Evolutionary conservation across 1,139 yeast genomes (phyloP).

Genomic region (Ogataea hybrid): DNA sequence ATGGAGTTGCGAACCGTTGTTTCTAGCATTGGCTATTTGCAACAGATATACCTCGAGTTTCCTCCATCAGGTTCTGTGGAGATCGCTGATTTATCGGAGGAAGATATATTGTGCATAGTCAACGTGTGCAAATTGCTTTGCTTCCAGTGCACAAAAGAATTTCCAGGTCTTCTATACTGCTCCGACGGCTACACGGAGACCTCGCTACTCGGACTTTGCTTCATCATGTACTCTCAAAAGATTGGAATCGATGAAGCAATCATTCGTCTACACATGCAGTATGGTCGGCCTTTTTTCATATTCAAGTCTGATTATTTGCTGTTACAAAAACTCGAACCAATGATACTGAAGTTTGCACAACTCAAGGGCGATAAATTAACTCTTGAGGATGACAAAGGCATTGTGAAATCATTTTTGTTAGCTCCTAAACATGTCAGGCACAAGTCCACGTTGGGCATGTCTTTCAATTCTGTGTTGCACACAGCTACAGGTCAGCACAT

Average conservation of each 20-base stretch:
- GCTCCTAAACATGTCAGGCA: conserved; percentile 16
- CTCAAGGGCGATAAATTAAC: conserved; percentile 1
- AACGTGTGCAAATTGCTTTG: conserved; percentile 63
- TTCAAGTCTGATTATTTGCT: conserved; percentile 74
- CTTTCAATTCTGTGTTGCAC: conserved; percentile 18
- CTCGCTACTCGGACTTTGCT: conserved; percentile 69
- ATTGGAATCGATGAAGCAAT: conserved; percentile 48
- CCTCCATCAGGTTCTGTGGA: conserved; percentile 86
- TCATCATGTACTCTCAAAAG: conserved; percentile 62
- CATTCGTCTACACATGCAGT: conserved; percentile 56
- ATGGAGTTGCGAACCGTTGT: conserved; percentile 39
- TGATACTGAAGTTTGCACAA: conserved; percentile 43
- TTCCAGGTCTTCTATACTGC: conserved; percentile 60
- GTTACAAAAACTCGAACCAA: conserved; percentile 58
- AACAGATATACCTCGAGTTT: conserved; percentile 52
- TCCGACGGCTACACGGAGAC: conserved; percentile 94
- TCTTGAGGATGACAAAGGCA: conserved; percentile 21
- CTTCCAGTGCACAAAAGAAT: conserved; percentile 33
- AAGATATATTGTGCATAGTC: conserved; percentile 54
- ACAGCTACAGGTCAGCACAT: conserved; percentile 31
- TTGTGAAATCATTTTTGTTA: conserved; percentile 23
- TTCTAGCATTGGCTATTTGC: conserved; percentile 29
- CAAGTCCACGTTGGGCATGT: conserved; percentile 8
- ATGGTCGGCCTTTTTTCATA: conserved; percentile 79
- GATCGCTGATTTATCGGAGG: conserved; percentile 61